Conservation (phyloP, 2,329 filamentous ascomycete genomes). For the Calonectria henricotiae region DNA sequence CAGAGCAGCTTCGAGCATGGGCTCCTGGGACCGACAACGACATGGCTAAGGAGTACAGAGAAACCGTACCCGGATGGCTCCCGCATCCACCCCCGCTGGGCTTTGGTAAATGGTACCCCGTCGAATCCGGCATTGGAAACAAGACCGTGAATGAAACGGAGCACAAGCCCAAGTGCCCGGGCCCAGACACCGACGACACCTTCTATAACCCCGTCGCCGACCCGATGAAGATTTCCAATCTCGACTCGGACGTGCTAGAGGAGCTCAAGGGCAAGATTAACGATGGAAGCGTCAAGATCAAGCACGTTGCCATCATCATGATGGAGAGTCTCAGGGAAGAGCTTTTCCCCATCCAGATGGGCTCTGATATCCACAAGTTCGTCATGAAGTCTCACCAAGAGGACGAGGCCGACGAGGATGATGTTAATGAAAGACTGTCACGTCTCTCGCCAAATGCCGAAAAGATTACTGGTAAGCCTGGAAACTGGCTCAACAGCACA, state of each 20-base stretch:
- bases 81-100: slow-evolving; percentile 49
- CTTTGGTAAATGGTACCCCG: slow-evolving; percentile 53
- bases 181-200: slow-evolving; percentile 44
- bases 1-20: slow-evolving; percentile 54
- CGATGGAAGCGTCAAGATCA: slow-evolving; percentile 58
- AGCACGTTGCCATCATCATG: slow-evolving; percentile 64
- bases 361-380: slow-evolving; percentile 59
- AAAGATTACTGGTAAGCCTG: slow-evolving; percentile 37
- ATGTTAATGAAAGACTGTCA: slow-evolving; percentile 48
- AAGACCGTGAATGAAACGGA: not conserved
- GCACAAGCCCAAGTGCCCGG: slow-evolving; percentile 11
- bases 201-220: slow-evolving; percentile 60
- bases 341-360: slow-evolving; percentile 63
- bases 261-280: slow-evolving; percentile 49
- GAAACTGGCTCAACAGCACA: slow-evolving; percentile 36
- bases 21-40: slow-evolving; percentile 52
- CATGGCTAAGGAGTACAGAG: slow-evolving; percentile 48
- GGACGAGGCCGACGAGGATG: slow-evolving; percentile 46
- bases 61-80: slow-evolving; percentile 52
- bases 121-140: not conserved
- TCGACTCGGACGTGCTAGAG: slow-evolving; percentile 55
- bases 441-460: slow-evolving; percentile 47
- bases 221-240: slow-evolving; percentile 62
- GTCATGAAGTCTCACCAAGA: slow-evolving; percentile 54
- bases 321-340: slow-evolving; percentile 65